These are phyloP conservation scores for Coprinopsis strossmayeri DNA, from an alignment of 768 basidiomycete species.

Conservation along the genomic window DNA sequence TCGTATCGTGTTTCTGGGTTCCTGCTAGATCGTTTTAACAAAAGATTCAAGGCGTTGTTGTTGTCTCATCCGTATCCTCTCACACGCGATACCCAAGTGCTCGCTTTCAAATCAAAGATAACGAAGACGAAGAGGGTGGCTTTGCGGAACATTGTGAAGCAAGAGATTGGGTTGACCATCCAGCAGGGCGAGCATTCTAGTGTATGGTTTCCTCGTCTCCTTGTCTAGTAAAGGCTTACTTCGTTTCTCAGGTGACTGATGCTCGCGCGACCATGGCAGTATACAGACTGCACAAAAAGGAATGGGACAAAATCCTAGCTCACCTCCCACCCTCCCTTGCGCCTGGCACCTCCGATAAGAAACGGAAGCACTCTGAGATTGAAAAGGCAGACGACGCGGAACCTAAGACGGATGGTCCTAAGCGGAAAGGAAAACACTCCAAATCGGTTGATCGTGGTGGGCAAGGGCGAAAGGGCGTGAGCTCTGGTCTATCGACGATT, in stretches of 20 bases:
- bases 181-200: conserved; percentile 89
- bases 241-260: conserved; percentile 65
- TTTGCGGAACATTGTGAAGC: conserved; percentile 70
- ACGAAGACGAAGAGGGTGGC: conserved; percentile 63
- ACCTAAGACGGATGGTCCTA: conserved; percentile 14
- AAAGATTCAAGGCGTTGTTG: conserved; percentile 44
- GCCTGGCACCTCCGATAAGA: conserved; percentile 10
- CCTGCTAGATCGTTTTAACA: not conserved
- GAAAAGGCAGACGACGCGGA: conserved; percentile 12
- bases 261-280: conserved; percentile 95
- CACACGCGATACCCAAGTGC: conserved; percentile 65
- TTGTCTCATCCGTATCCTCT: conserved; percentile 62
- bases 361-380: conserved; percentile 11
- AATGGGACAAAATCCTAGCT: conserved; percentile 67
- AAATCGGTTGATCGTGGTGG: conserved; percentile 26
- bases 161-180: conserved; percentile 74
- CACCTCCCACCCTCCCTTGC: conserved; percentile 6
- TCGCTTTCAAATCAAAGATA: conserved; percentile 53
- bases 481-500: conserved; percentile 54
- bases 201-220: conserved; percentile 38
- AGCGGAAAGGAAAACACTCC: conserved; percentile 7
- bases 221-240: not conserved
- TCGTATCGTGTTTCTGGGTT: conserved; percentile 7
- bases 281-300: conserved; percentile 73
- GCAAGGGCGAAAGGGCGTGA: conserved; percentile 58